Base-by-base conservation (phyloP, 2,329 filamentous ascomycete genomes). In the Venturia nashicola region DNA sequence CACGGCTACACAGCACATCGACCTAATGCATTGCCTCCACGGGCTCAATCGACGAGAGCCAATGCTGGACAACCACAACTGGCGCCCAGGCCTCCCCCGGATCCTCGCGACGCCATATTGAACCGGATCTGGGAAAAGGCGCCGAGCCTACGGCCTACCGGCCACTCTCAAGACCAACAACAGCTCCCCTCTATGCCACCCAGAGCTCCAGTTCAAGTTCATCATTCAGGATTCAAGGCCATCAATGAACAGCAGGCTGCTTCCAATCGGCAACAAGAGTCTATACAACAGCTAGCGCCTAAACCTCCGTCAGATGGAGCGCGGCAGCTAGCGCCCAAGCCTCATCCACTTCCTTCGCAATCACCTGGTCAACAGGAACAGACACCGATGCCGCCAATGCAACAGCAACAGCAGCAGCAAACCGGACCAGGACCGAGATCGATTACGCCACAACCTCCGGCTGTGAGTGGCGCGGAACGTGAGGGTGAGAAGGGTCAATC, bases 1-100 rank as follows among this genome's bases (percentile, higher is more conserved):
- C 59, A 39, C 42, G 46, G 46, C 11, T 55, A 55, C 40, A 9
- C 23, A 9, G 39, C 23, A 32, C 59, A 20, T n/a, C 36, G 59
- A 60, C 8, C 59, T 18, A 42, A 60, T 18, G 59, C 40, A 34
- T 39, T 60, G 36, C 46, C 61, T 42, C 34, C 61, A 27, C 46
- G 48, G n/a, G 61, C 42, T 23, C 23, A 59, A 34, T 39, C 48
- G 11, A 51, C 42, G 20, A 23, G 44, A 40, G 43, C 60, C 16
- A 42, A 51, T 34, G 39, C 59, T 61, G 61, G 61, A 34, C 61
- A 63, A 40, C 61, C 61, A 59, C 61, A 63, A 18, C 14, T 63
- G n/a, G 61, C 61, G n/a, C 61, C 61, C 12, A 63, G 51, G 16
- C 61, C 61, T 12, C 34, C 61, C 12, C 61, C 61, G 11, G 61